Evolutionary conservation across 1,139 yeast genomes (phyloP), one percentile per base, ranked within the genome.

Genomic region (Candida glucosophila): DNA sequence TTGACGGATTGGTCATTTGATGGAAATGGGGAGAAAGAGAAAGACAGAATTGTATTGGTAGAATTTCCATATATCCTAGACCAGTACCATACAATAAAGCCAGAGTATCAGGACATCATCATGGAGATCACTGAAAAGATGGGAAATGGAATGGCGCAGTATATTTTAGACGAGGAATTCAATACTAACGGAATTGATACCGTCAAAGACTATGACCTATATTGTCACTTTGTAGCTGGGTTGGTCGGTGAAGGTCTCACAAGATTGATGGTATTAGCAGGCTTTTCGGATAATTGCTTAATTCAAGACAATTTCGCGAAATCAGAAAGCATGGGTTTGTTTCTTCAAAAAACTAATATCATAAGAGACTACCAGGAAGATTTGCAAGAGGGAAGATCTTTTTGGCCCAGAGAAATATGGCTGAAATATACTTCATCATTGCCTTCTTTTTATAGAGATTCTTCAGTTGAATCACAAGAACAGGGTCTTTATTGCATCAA

Each of bases 121-220:
- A 69, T 67, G 40, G 83, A 79, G 34, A 82, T 85, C 41, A 76
- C 95, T 26, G 44, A 61, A 29, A 67, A 77, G 49, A 90, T 90
- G 98, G 97, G 97, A 29, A 77, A 82, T 39, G 98, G 98, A 30
- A 90, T 90, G 99, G 97, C 97, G 16, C 90, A 83, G 44, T 90
- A 88, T 52, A 78, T 85, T 30, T 64, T 72, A 43, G 78, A 82
- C 44, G 92, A 80, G 29, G 68, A 75, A 33, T 83, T 82, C 56
- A 83, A 85, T 50, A 52, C 72, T 41, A 73, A 74, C 34, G 97
- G 97, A 3, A 77, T 90, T 22, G 64, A 62, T 26, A 82, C 95
- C 2, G 53, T 81, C 24, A 63, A 70, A 35, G 98, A 86, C 47
- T 92, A 80, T 48, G 90, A 92, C 48, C 63, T 77, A 36, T 90